Base-by-base conservation (phyloP, 208 protist species). In the Leishmania amazonensis region DNA sequence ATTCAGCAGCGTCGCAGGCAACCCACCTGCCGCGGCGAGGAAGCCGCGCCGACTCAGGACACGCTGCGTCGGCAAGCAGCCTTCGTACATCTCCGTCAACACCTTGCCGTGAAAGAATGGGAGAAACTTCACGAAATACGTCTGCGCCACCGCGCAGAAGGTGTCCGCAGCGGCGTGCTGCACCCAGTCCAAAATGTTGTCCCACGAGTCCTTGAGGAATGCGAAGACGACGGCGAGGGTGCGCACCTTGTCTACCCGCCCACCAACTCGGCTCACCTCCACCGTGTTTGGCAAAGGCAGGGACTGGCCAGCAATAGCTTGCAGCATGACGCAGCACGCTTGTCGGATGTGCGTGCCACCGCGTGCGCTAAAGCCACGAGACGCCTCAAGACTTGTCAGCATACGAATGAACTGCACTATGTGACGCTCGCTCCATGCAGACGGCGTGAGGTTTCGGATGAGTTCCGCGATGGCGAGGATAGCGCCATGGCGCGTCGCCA, bases 261-360 rank as follows among this genome's bases (percentile, higher is more conserved):
- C 92, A 38, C 79, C 90, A 19, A 97, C 67, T 40, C 88, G 89
- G 7, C 79, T 89, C 65, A 96, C 83, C 40, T 87, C 82, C 3
- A 98, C 75, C 8, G 77, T 87, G 38, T 94, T 91, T 1, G 94
- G 90, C 42, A 99, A 88, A 35, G 81, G 64, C 17, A 99, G 78
- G 9, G 81, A 65, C 54, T 84, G 80, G 9, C 65, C 57, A 24
- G 97, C 92, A 31, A 98, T 90, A 13, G 91, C 87, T 47, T 95
- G 79, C 54, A 99, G 88, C 65, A 99, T 81, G 31, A 81, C 78
- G 81, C 97, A 99, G 77, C 96, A 94, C 24, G 97, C 98, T 40
- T 96, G 88, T 60, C 98, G 93, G 47, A 99, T 91, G 62, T 96
- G 92, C 81, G 97, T 94, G n/a, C 98, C 98, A 60, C 98, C 98